Base-by-base conservation (phyloP, 148 eudicot genomes). In the Arbutus unedo region DNA sequence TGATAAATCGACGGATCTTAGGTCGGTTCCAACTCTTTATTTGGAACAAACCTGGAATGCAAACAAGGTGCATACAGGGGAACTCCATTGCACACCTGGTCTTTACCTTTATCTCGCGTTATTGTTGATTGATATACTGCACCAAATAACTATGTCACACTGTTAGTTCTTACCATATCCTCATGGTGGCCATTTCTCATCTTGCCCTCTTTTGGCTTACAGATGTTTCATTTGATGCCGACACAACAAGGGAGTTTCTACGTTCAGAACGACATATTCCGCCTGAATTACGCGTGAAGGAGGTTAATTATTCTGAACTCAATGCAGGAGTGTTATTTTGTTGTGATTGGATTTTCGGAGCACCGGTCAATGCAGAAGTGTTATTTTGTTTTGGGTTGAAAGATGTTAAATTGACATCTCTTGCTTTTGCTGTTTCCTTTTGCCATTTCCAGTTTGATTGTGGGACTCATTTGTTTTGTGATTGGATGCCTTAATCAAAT, bases 161-260 rank as follows among this genome's bases (percentile, higher is more conserved):
- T 25, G 8, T 7, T 57, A 21, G 18, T 64, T 64, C 74, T 64
- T 21, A 21, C 5, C 6, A n/a, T 25, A 64, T 79, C n/a, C 23
- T 66, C 47, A 55, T 5, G 6, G 56, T 1, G 5, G 23, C 43
- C 55, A 8, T 13, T 47, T 23, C 31, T 67, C 43, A 19, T 68
- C n/a, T 77, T 16, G 11, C 45, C 73, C 8, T 16, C 10, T 56
- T 64, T 76, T 80, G 45, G 78, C 9, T 41, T 41, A 15, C 87
- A 89, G 89, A 85, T 85, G 89, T 89, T 89, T 47, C 87, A 87
- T 59, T 81, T 89, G 87, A 85, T 87, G 89, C 87, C 89, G 8
- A 88, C 87, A 15, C 87, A 86, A 18, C 91, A 87, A 81, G 91
- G 89, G 72, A 87, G 91, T 83, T 87, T 89, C 84, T 89, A 84